Evolutionary conservation across 2,329 filamentous ascomycete genomes (phyloP), one percentile per base, ranked within the genome.

Genomic region (Meredithiella fracta): DNA sequence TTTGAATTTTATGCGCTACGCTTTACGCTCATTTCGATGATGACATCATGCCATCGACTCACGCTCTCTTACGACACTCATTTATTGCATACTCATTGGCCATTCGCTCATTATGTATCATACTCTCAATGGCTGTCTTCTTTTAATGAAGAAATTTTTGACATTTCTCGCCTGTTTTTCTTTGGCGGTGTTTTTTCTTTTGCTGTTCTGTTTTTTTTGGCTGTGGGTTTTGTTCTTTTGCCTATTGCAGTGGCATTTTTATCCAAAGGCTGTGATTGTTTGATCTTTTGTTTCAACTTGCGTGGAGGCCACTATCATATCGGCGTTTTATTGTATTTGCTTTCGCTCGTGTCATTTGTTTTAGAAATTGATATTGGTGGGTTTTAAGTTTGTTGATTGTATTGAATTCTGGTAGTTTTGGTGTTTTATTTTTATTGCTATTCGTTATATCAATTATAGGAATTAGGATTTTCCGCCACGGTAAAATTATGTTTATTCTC

Each of bases 21-120:
- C 26, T 51, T 31, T 14, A 20, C 49, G 25, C n/a, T 47, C 44
- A 8, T 31, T 14, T 15, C 49, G 49, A 29, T 51, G 25, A 31
- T 31, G 23, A 51, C 25, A 51, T 34, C 29, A 22, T 31, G 22
- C 26, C 23, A 17, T 31, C 26, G 25, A 51, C 49, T 51, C 31
- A 51, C 49, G 49, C 25, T 51, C 49, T 51, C 29, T 51, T 15
- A 51, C 25, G 49, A 51, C 49, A 31, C 15, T 51, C 25, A 29
- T 34, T 29, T 51, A 25, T 20, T 29, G 17, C 26, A 15, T 40
- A 23, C 20, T 40, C 38, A 42, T 53, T 40, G 25, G 3, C 26
- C n/a, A n/a, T n/a, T n/a, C 17, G 2, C 31, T 44, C 22, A 25
- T 25, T 42, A 40, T 42, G n/a, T 29, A 29, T 17, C 17, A 15